phyloP scores from a whole-genome alignment of 2,329 filamentous ascomycete species.

The Aureobasidium subglaciale region DNA sequence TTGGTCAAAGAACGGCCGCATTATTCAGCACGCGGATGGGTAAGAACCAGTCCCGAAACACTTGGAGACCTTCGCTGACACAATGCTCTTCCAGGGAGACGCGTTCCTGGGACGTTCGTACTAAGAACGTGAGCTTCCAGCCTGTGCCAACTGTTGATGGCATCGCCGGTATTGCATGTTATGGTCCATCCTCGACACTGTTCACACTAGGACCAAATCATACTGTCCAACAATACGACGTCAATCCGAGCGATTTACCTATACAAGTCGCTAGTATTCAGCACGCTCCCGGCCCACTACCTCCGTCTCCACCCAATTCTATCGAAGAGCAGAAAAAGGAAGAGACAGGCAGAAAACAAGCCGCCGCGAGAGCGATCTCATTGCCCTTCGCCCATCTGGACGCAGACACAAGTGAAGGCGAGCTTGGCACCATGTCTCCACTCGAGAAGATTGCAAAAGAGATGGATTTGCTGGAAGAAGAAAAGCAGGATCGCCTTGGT shows the following conservation, averaged over 20 bases:
- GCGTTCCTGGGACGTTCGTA: constrained; percentile 91
- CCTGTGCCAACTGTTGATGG: constrained; percentile 77
- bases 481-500: constrained; percentile 54
- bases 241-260: constrained; percentile 63
- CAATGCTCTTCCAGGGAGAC: constrained; percentile 55
- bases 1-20: constrained; percentile 96
- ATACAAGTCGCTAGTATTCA: constrained; percentile 81
- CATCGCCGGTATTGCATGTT: constrained; percentile 75
- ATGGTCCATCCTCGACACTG: constrained; percentile 81
- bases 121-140: constrained; percentile 92
- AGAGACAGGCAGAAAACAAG: constrained; percentile 15
- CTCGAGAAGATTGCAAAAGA: constrained; percentile 68
- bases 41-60: too few relatives aligned
- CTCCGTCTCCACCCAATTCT: constrained; percentile 75
- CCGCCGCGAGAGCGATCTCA: constrained; percentile 25
- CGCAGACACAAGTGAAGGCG: constrained; percentile 69
- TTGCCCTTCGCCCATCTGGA: constrained; percentile 33
- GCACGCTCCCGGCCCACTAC: constrained; percentile 69
- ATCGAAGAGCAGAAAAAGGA: constrained; percentile 60
- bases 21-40: constrained; percentile 88
- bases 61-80: background rate
- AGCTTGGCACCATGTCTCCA: constrained; percentile 55
- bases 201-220: constrained; percentile 86
- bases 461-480: constrained; percentile 55
- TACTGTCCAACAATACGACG: constrained; percentile 89